These are phyloP conservation scores for Chloris gayana DNA, from an alignment of 176 grass and related monocot genomes.

Conservation along the genomic window DNA sequence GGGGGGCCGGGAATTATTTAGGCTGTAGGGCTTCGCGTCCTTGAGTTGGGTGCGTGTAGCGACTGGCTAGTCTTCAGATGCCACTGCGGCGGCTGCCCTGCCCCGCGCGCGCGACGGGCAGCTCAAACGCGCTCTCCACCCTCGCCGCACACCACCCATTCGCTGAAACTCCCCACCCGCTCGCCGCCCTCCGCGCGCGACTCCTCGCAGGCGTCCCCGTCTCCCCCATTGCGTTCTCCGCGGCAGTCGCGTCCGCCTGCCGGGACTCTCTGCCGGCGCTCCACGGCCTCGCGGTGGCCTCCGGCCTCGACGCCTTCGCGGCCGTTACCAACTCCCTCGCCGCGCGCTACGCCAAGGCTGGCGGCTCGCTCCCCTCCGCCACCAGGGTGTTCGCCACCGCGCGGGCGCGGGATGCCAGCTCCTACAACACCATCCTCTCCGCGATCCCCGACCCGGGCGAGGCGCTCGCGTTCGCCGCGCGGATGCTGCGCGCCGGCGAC, in stretches of 20 bases:
- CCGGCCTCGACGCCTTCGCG: slow-evolving; percentile 51
- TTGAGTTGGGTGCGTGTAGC: not conserved
- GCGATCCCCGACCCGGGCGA: slow-evolving; percentile 45
- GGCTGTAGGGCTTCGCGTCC: not conserved
- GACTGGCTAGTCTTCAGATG: slow-evolving; percentile 22
- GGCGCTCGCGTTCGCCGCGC: slow-evolving; percentile 54
- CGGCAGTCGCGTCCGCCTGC: slow-evolving; percentile 30
- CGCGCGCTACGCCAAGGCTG: slow-evolving; percentile 64
- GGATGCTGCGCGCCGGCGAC: slow-evolving; percentile 57
- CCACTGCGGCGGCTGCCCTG: slow-evolving; percentile 33
- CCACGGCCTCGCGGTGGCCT: slow-evolving; percentile 60
- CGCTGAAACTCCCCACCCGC: slow-evolving; percentile 36
- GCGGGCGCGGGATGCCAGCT: slow-evolving; percentile 44
- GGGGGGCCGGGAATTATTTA: not conserved
- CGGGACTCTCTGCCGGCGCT: slow-evolving; percentile 42
- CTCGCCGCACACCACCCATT: slow-evolving; percentile 41
- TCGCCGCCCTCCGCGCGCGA: slow-evolving; percentile 4
- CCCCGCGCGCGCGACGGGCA: slow-evolving; percentile 27
- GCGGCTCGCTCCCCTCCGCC: slow-evolving; percentile 41
- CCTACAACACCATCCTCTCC: slow-evolving; percentile 88
- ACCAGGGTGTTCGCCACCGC: slow-evolving; percentile 50
- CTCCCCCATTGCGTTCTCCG: slow-evolving; percentile 51
- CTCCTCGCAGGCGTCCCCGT: slow-evolving; percentile 1
- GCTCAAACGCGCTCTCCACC: slow-evolving; percentile 32
- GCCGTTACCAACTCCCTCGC: slow-evolving; percentile 75